Evolutionary conservation across 73 alveolate genomes (phyloP).

Genomic region (Paramecium sexaurelia): DNA sequence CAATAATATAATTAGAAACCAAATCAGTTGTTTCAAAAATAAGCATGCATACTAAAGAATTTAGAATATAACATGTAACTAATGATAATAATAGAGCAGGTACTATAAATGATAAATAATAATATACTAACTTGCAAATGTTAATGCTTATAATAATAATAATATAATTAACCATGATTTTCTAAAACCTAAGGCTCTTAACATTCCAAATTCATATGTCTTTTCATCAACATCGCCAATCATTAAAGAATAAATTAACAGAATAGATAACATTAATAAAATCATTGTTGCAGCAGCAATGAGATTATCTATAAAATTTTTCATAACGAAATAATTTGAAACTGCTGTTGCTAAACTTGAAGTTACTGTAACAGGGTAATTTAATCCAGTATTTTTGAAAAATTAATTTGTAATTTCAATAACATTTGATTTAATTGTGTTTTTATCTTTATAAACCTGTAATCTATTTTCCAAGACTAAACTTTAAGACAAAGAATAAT

Average conservation of each 20-base stretch:
- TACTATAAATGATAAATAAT: background rate
- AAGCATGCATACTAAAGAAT: conserved; percentile 24
- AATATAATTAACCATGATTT: conserved; percentile 72
- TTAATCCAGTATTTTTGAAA: background rate
- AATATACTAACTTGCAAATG: conserved; percentile 73
- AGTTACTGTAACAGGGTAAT: conserved; percentile 2
- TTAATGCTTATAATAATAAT: conserved; percentile 77
- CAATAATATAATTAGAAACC: conserved; percentile 67
- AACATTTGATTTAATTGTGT: background rate
- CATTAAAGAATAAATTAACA: conserved; percentile 91
- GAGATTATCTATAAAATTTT: conserved; percentile 79
- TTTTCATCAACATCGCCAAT: conserved; percentile 93
- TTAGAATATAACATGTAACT: conserved; percentile 68
- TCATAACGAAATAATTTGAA: background rate
- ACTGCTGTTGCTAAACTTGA: conserved; percentile 47
- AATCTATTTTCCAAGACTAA: conserved; percentile 30
- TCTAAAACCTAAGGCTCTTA: conserved; percentile 91
- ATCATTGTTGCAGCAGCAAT: conserved; percentile 82
- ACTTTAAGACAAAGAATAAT: conserved; percentile 23
- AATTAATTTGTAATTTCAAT: conserved; percentile 20
- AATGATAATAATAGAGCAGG: conserved; percentile 90
- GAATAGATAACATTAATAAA: conserved; percentile 81
- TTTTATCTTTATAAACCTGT: conserved; percentile 5
- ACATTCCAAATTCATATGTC: conserved; percentile 95
- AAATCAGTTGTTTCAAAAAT: conserved; percentile 29